Evolutionary conservation across 1,139 yeast species (phyloP).

Genomic region (Hyphopichia wangnamkhiaoensis): DNA sequence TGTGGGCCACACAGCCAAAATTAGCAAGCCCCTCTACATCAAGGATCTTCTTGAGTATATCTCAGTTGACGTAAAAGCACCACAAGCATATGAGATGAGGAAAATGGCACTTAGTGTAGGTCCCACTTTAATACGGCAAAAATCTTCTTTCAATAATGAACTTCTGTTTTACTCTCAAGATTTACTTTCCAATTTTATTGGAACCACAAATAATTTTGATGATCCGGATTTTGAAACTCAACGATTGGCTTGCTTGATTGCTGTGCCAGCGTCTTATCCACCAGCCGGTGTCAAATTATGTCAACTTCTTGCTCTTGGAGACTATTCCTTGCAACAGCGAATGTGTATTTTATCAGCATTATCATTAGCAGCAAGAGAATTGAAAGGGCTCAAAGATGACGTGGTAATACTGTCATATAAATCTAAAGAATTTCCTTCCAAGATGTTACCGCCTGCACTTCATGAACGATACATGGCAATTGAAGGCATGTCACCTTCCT

Average conservation of each 20-base stretch:
- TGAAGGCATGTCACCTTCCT: conserved; percentile 9
- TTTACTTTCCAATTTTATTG: conserved; percentile 47
- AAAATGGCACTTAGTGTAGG: conserved; percentile 52
- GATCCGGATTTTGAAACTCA: conserved; percentile 51
- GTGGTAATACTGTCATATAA: conserved; percentile 36
- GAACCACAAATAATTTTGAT: conserved; percentile 50
- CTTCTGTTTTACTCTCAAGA: conserved; percentile 49
- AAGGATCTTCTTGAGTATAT: conserved; percentile 63
- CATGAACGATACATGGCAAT: conserved; percentile 37
- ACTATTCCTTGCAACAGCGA: conserved; percentile 65
- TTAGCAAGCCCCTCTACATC: conserved; percentile 59
- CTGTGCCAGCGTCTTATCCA: conserved; percentile 54
- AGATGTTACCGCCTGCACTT: conserved; percentile 46
- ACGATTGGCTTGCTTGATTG: conserved; percentile 51
- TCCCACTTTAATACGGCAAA: conserved; percentile 56
- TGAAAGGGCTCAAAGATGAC: conserved; percentile 58
- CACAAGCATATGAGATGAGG: conserved; percentile 52
- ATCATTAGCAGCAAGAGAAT: conserved; percentile 60
- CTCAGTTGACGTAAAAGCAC: conserved; percentile 40
- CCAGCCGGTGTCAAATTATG: conserved; percentile 38
- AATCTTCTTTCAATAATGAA: conserved; percentile 55
- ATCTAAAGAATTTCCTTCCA: conserved; percentile 35
- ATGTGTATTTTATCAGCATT: conserved; percentile 55
- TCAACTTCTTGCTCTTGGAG: conserved; percentile 53
- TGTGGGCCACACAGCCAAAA: conserved; percentile 32